Evolutionary conservation across 202 grass and related monocot genomes (phyloP), one percentile per base, ranked within the genome.

Genomic region (Setaria viridis): DNA sequence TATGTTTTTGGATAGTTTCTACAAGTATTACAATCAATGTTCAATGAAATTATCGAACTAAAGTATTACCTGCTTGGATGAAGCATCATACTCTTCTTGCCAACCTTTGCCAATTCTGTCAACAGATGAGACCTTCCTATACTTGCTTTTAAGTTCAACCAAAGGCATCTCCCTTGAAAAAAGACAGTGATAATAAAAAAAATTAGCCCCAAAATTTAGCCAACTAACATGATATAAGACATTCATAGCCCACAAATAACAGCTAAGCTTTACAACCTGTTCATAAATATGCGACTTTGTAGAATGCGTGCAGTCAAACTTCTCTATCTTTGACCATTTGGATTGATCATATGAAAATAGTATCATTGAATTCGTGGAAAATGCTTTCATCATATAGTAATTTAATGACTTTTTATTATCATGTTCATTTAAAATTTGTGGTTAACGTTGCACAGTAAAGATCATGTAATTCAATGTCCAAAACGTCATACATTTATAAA

Each of bases 91-190:
- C 69, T 99, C 97, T 84, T 94, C 90, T 79, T 91, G 86, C 97
- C 97, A 99, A 72, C 92, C 90, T 87, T 91, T 88, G 49, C 79
- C 74, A 62, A 86, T 84, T 85, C 94, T 99, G 19, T 96, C 97
- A 74, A 90, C 48, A 37, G 90, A 95, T 74, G 87, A 90, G n/a
- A 86, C 87, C 76, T 94, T 99, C 88, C 90, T 92, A 62, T 96
- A 99, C 90, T 99, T 99, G 41, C 82, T 81, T 86, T 94, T 96
- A 60, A 99, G 88, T 77, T 96, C 93, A 72, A 85, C 50, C 57
- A 91, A 78, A 79, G 86, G 82, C 93, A 99, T 96, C 76, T 99
- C 97, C 82, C 93, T 97, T 49, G 20, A 67, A 91, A 21, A 15
- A 76, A 46, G 42, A 74, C 14, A 87, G 70, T 45, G 33, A 46